Conservation (phyloP, 1,284 basidiomycete genomes). For the Leccinum solheimii region DNA sequence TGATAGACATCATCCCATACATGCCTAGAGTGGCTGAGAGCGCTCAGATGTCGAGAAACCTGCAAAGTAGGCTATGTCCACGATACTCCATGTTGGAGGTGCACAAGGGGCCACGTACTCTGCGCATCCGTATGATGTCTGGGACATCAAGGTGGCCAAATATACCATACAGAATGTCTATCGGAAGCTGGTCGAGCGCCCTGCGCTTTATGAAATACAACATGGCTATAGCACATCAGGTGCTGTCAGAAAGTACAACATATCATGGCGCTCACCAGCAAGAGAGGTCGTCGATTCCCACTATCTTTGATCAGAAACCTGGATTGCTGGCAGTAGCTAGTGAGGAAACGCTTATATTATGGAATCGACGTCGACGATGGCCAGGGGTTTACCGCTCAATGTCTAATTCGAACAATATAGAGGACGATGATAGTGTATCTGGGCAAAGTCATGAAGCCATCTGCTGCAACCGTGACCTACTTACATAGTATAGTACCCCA, state of each 20-base stretch:
- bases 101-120: not conserved
- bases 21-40: not conserved
- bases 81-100: not conserved
- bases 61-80: not conserved
- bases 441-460: not conserved
- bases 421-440: not conserved
- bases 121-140: not conserved
- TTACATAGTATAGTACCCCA: too few species aligned
- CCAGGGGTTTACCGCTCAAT: not conserved
- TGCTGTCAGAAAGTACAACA: not conserved
- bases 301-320: not conserved
- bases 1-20: conserved; percentile 22
- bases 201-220: not conserved
- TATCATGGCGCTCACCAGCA: not conserved
- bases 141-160: not conserved
- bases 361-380: not conserved
- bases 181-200: not conserved
- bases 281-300: not conserved
- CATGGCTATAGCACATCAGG: not conserved
- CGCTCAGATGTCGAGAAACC: conserved; percentile 22
- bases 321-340: not conserved
- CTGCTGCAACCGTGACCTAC: not conserved
- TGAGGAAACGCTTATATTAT: not conserved
- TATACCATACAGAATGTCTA: not conserved
- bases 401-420: not conserved